Conservation (phyloP, 768 basidiomycete species). For the Tremella yokohamensis region DNA sequence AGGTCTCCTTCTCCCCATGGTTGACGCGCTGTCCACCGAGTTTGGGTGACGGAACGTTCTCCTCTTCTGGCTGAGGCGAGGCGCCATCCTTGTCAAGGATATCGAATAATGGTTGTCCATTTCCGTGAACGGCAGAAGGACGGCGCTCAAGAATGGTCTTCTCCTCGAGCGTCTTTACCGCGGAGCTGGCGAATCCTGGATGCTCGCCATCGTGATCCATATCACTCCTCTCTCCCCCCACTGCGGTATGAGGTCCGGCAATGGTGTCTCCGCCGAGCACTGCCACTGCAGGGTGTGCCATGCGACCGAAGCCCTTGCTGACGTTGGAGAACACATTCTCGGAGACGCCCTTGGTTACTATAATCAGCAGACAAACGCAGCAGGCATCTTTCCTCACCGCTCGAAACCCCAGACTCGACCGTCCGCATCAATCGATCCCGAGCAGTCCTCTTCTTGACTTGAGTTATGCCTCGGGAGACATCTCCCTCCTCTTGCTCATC, state of each 20-base stretch:
- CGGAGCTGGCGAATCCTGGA: conserved; percentile 61
- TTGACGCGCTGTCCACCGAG: conserved; percentile 47
- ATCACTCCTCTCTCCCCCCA: conserved; percentile 59
- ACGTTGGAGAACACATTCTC: conserved; percentile 45
- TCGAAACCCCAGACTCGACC: conserved; percentile 32
- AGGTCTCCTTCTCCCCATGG: conserved; percentile 38
- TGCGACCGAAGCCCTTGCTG: conserved; percentile 54
- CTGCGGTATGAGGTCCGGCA: conserved; percentile 28
- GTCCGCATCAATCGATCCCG: conserved; percentile 43
- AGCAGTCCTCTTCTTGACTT: conserved; percentile 42
- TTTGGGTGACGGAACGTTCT: conserved; percentile 33
- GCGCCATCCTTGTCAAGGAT: conserved; percentile 37
- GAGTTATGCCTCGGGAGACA: conserved; percentile 35
- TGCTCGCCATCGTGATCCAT: conserved; percentile 58
- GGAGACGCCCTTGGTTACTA: conserved; percentile 49
- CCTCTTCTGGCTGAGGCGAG: conserved; percentile 21
- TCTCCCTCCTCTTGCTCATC: conserved; percentile 57
- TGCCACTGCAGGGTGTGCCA: conserved; percentile 53
- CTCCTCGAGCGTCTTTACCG: conserved; percentile 70
- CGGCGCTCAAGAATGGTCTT: conserved; percentile 59
- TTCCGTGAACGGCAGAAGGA: conserved; percentile 49
- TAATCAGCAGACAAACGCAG: conserved; percentile 1
- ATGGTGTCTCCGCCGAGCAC: conserved; percentile 39
- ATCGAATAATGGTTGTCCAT: conserved; percentile 47
- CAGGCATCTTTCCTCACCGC: conserved; percentile 25